Evolutionary conservation across 768 basidiomycete genomes (phyloP).

Genomic region (Mycena maculata): DNA sequence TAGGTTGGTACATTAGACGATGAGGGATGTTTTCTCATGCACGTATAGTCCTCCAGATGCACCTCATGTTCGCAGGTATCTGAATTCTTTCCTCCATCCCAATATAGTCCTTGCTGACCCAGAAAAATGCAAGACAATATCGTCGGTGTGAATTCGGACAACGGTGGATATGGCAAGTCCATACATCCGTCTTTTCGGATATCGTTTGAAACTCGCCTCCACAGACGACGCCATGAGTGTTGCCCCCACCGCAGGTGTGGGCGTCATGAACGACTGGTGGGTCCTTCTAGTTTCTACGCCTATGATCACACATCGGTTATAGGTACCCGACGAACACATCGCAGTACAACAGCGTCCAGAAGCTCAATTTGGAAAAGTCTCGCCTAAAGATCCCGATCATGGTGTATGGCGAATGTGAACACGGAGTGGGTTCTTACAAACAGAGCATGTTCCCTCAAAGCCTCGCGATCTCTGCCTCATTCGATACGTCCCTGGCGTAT

Average conservation of each 20-base stretch:
- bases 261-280: slow-evolving; percentile 31
- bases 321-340: slow-evolving; percentile 36
- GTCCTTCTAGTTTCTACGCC: background rate
- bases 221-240: slow-evolving; percentile 27
- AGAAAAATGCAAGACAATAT: slow-evolving; percentile 23
- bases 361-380: slow-evolving; percentile 37
- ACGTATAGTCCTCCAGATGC: slow-evolving; percentile 29
- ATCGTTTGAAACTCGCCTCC: background rate
- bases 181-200: background rate
- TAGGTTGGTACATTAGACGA: slow-evolving; percentile 12
- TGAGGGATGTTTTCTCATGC: background rate
- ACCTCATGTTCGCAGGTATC: slow-evolving; percentile 34
- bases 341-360: slow-evolving; percentile 38
- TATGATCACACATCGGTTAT: background rate
- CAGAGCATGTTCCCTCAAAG: slow-evolving; percentile 42
- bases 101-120: background rate
- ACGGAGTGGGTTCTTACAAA: slow-evolving; percentile 41
- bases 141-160: slow-evolving; percentile 31
- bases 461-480: slow-evolving; percentile 38
- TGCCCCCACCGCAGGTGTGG: slow-evolving; percentile 25
- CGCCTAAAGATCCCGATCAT: slow-evolving; percentile 40
- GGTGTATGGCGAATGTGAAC: slow-evolving; percentile 40
- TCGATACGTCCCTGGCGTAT: slow-evolving; percentile 34
- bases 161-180: slow-evolving; percentile 27
- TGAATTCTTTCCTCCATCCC: background rate